A percentile compares a stretch with the other conserved stretches of the same genome.
Evolutionary conservation across 1,139 yeast species (phyloP).

Genomic region (Magnusiomyces paraingens): DNA sequence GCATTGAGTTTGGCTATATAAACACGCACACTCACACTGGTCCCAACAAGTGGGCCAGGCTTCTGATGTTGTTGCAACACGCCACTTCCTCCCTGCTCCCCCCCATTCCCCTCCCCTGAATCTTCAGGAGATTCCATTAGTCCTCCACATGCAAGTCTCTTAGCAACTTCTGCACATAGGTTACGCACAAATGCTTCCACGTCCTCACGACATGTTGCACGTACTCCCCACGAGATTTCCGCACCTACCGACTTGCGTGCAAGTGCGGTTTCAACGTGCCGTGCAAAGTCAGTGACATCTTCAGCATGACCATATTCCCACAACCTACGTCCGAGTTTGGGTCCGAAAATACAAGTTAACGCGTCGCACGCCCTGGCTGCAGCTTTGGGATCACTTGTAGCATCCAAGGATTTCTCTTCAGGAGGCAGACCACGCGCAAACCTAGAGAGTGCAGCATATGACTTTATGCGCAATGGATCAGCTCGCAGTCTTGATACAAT

Average conservation of each 20-base stretch:
- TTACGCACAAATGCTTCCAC: constrained; percentile 56
- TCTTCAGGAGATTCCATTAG: background rate
- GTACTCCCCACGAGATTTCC: constrained; percentile 86
- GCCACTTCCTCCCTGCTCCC: too few relatives aligned
- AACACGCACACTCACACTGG: constrained; percentile 55
- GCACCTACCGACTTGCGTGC: constrained; percentile 74
- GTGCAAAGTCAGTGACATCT: constrained; percentile 45
- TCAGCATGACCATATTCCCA: constrained; percentile 57
- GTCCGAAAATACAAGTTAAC: constrained; percentile 49
- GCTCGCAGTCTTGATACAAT: constrained; percentile 41
- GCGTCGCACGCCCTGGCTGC: constrained; percentile 16
- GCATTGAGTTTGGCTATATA: constrained; percentile 34
- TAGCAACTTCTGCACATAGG: constrained; percentile 53
- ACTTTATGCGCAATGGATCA: constrained; percentile 1
- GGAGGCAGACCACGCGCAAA: background rate
- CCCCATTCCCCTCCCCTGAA: too few relatives aligned
- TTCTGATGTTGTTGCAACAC: too few relatives aligned
- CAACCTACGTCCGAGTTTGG: constrained; percentile 61
- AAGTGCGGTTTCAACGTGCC: constrained; percentile 40
- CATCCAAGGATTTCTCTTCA: background rate
- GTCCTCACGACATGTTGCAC: constrained; percentile 57
- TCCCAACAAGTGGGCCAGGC: constrained; percentile 43
- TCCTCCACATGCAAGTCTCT: constrained; percentile 37
- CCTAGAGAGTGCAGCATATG: background rate
- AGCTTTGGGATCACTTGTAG: background rate